Percentiles rank a stretch among this genome's conserved stretches.
Evolutionary conservation across 352 stramenopile species (phyloP).

Genomic region (Phytophthora aleatoria): DNA sequence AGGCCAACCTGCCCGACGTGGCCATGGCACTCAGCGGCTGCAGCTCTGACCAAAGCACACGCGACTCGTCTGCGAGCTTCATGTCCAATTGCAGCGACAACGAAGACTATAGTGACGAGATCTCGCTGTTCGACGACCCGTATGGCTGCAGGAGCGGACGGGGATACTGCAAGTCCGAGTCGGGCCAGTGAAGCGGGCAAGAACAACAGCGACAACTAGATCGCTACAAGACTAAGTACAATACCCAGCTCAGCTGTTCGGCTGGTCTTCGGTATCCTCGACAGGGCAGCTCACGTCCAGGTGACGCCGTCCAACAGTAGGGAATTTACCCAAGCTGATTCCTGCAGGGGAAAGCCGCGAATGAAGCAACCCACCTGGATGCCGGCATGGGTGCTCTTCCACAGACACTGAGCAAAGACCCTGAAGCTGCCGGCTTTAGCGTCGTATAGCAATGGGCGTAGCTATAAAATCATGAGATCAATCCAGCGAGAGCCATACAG

Average conservation of each 20-base stretch:
- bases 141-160: constrained; percentile 25
- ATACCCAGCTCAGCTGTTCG: not conserved
- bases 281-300: not conserved
- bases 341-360: too few species aligned
- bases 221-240: not conserved
- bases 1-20: constrained; percentile 21
- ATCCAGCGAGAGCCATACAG: too few species aligned
- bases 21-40: constrained; percentile 21
- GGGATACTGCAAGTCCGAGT: constrained; percentile 38
- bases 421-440: not conserved
- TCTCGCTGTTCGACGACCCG: constrained; percentile 19
- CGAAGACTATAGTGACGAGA: constrained; percentile 22
- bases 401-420: not conserved
- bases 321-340: not conserved
- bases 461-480: too few species aligned
- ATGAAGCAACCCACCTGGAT: not conserved
- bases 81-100: constrained; percentile 25
- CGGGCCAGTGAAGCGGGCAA: constrained; percentile 26
- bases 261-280: too few species aligned
- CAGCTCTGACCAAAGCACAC: constrained; percentile 33
- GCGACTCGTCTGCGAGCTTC: constrained; percentile 33
- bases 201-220: not conserved
- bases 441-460: not conserved
- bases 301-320: not conserved
- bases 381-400: not conserved